phyloP scores from a whole-genome alignment of 164 flowering plant genomes.

The Hamamelis virginiana region DNA sequence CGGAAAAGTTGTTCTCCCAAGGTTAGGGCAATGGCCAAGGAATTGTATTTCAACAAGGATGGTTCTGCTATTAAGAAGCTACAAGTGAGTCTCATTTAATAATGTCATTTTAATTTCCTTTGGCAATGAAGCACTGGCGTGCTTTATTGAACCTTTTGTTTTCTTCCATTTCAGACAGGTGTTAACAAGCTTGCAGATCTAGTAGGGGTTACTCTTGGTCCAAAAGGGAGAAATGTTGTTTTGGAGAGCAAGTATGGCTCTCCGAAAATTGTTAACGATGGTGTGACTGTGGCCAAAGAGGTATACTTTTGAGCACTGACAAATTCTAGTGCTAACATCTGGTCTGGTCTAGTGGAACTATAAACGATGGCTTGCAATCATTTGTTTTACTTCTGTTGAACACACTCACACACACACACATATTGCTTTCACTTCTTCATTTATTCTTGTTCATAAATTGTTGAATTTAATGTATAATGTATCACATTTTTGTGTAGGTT shows the following conservation, averaged over 20 bases:
- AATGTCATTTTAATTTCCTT: background rate
- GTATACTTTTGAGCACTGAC: constrained; percentile 13
- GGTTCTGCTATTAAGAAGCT: constrained; percentile 65
- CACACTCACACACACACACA: too few species aligned
- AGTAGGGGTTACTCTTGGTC: constrained; percentile 95
- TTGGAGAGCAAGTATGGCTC: constrained; percentile 96
- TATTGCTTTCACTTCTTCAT: too few species aligned
- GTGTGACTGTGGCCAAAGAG: constrained; percentile 93
- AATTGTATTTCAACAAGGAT: constrained; percentile 69
- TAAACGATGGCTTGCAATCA: too few species aligned
- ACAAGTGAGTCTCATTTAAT: constrained; percentile 36
- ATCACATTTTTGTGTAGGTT: too few species aligned
- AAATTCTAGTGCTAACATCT: too few species aligned
- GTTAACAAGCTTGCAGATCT: constrained; percentile 95
- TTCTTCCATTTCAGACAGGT: constrained; percentile 48
- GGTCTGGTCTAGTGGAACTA: too few species aligned
- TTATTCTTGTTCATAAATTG: too few species aligned
- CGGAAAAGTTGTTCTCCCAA: constrained; percentile 29
- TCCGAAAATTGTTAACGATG: constrained; percentile 92
- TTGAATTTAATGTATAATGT: too few species aligned
- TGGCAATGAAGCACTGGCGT: too few species aligned
- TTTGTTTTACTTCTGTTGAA: too few species aligned
- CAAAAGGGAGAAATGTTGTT: constrained; percentile 93
- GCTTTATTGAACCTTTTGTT: background rate
- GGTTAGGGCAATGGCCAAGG: constrained; percentile 60